phyloP scores from a whole-genome alignment of 768 basidiomycete genomes.

The Lyophyllum decastes region DNA sequence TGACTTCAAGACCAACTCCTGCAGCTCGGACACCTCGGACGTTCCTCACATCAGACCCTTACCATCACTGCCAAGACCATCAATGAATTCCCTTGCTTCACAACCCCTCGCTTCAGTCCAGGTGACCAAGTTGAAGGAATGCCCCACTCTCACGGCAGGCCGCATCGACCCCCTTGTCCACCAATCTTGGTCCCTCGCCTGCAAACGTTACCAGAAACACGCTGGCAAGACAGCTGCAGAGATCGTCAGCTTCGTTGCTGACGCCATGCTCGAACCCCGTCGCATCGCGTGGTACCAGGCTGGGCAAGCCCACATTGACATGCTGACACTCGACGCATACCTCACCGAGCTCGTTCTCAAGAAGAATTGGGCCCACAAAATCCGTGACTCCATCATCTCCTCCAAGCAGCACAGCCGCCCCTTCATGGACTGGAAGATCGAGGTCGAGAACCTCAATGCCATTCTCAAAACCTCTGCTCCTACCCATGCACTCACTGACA shows the following conservation, averaged over 20 bases:
- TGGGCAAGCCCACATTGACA: constrained; percentile 13
- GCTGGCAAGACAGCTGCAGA: constrained; percentile 7
- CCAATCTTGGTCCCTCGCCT: constrained; percentile 16
- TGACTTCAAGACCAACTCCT: background rate
- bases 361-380: constrained; percentile 3
- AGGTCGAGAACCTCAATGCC: constrained; percentile 19
- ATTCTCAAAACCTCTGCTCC: constrained; percentile 10
- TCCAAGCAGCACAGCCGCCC: constrained; percentile 6
- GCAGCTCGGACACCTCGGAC: background rate
- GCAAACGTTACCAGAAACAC: constrained; percentile 15
- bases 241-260: constrained; percentile 16
- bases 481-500: constrained; percentile 3
- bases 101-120: constrained; percentile 10
- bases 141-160: constrained; percentile 18
- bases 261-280: constrained; percentile 17
- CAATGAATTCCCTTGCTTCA: constrained; percentile 22
- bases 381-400: constrained; percentile 7
- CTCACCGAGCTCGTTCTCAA: constrained; percentile 6
- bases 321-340: constrained; percentile 12
- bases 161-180: constrained; percentile 9
- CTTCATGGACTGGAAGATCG: constrained; percentile 20
- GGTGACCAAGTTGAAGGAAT: constrained; percentile 16
- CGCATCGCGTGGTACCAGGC: constrained; percentile 18
- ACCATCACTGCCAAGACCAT: background rate
- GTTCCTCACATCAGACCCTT: background rate